Evolutionary conservation across 192 early-diverging fungal genomes (phyloP), one percentile per base, ranked within the genome.

Genomic region (Mortierella hygrophila): DNA sequence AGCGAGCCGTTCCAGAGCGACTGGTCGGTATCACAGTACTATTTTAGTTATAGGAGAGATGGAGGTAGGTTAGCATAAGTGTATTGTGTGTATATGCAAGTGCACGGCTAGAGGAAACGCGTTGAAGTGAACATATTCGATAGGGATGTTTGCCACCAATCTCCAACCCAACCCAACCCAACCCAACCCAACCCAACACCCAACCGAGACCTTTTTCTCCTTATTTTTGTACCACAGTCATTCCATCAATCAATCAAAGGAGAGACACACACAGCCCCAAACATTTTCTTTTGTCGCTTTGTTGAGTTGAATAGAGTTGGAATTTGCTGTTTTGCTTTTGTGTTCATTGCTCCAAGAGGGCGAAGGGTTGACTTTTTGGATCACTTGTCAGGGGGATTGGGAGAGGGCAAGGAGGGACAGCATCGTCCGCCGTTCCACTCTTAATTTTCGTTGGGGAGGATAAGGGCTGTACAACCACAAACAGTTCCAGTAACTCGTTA

Each of bases 1-100:
- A 96, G 92, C 71, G 90, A 89, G 83, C 91, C 87, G 77, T 94
- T 92, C 94, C 94, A 95, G 46, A 96, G 82, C 26, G 82, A 88
- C n/a, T 88, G 75, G 76, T 94, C 93, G 15, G 85, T 78, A 75
- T 97, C 94, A 76, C 94, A 95, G 68, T 89, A 93, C 92, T 93
- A 89, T 18, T 6, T 60, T 74, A 3, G 21, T 57, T 75, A 23
- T 49, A 46, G 40, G 74, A 70, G 11, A 76, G 41, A 73, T 65
- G 47, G 32, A 49, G 73, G 37, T 21, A 16, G 42, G 18, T 70
- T 68, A 77, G 69, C 20, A 76, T 21, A 21, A 20, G 54, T 55
- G 38, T 40, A 3, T 40, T 26, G 55, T 3, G 49, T 16, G 18
- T 46, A 21, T 49, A 15, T 52, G 49, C 4, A 52, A 60, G 55